Conservation (phyloP, 805 yeast species). For the Ogataea pilisensis region DNA sequence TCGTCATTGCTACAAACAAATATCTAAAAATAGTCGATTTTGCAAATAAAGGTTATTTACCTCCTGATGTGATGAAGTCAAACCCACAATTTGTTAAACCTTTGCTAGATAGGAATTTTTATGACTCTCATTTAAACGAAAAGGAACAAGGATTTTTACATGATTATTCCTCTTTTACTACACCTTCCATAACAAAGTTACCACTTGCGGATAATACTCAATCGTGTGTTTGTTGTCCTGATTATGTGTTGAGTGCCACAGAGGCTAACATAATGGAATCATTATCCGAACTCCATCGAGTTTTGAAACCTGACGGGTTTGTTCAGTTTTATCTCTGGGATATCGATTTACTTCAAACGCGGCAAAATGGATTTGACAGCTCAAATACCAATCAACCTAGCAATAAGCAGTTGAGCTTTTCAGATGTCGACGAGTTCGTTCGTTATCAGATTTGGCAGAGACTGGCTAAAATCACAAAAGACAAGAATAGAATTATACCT, state of each 20-base stretch:
- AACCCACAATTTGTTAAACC: slow-evolving; percentile 23
- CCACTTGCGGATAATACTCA: slow-evolving; percentile 29
- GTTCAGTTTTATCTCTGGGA: slow-evolving; percentile 29
- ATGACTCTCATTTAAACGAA: slow-evolving; percentile 13
- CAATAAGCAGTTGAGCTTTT: neutral
- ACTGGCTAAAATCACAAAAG: slow-evolving; percentile 13
- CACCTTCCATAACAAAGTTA: slow-evolving; percentile 19
- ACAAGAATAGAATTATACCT: slow-evolving; percentile 12
- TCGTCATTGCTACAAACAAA: slow-evolving; percentile 23
- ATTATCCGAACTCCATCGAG: slow-evolving; percentile 27
- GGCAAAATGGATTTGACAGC: slow-evolving; percentile 1
- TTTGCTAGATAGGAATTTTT: slow-evolving; percentile 19
- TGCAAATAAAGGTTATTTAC: slow-evolving; percentile 21
- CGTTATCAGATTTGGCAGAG: slow-evolving; percentile 20
- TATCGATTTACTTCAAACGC: slow-evolving; percentile 12
- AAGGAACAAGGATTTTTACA: slow-evolving; percentile 24
- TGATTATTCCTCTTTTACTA: slow-evolving; percentile 31
- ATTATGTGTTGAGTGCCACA: slow-evolving; percentile 18
- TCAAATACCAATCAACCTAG: neutral
- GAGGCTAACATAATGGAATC: slow-evolving; percentile 17
- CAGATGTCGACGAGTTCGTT: slow-evolving; percentile 14
- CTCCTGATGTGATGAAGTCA: slow-evolving; percentile 8
- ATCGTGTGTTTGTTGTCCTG: slow-evolving; percentile 26
- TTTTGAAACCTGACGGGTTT: slow-evolving; percentile 29
- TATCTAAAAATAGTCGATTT: slow-evolving; percentile 22